Conservation (phyloP, 2,329 filamentous ascomycete species). For the Microsporum audouinii region DNA sequence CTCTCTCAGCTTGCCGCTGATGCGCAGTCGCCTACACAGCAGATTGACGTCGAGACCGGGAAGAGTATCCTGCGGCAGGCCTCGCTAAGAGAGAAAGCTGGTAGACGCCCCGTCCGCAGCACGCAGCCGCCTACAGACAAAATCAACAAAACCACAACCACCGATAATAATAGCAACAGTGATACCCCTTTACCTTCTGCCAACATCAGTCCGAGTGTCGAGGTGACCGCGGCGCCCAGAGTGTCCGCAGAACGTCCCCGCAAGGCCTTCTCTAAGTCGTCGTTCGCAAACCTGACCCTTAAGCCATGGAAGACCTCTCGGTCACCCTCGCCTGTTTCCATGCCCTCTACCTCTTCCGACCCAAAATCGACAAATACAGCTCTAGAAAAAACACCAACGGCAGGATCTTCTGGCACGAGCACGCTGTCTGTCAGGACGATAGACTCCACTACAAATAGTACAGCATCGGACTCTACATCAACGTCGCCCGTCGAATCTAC, state of each 20-base stretch:
- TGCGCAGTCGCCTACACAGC: conserved; percentile 20
- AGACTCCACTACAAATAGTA: not conserved
- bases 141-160: not conserved
- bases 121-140: not conserved
- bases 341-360: conserved; percentile 13
- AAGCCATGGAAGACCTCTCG: conserved; percentile 42
- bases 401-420: not conserved
- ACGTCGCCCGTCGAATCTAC: conserved; percentile 2
- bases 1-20: conserved; percentile 28
- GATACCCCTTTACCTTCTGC: not conserved
- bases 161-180: not conserved
- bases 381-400: conserved; percentile 1
- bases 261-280: conserved; percentile 26
- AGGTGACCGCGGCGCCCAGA: conserved; percentile 11
- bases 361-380: conserved; percentile 22
- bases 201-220: not conserved
- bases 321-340: conserved; percentile 33
- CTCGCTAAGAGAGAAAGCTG: conserved; percentile 23
- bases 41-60: conserved; percentile 29
- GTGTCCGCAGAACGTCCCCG: conserved; percentile 26
- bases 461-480: not conserved
- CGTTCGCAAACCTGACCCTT: conserved; percentile 40
- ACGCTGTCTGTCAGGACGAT: not conserved
- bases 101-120: not conserved
- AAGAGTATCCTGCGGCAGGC: conserved; percentile 34